A percentile compares a stretch with the other conserved stretches of the same genome.
Conservation (phyloP, 148 eudicot species). For the Chenopodium suecicum region DNA sequence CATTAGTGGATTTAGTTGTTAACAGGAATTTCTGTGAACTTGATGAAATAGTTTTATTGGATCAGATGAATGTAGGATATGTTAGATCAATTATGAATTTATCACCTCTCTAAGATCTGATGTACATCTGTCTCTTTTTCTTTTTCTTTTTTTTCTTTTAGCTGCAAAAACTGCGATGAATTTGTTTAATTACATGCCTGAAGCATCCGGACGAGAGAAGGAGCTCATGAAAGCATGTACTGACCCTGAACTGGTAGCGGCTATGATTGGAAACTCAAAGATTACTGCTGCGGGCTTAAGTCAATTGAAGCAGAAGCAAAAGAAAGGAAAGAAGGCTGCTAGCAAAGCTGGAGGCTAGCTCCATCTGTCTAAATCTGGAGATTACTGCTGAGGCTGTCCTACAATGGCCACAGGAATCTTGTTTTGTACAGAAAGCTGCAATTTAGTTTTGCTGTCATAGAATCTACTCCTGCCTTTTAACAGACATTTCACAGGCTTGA, state of each 20-base stretch:
- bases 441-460: background rate
- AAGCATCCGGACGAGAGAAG: slow-evolving; percentile 74
- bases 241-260: slow-evolving; percentile 92
- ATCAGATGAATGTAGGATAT: background rate
- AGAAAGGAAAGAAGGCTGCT: slow-evolving; percentile 75
- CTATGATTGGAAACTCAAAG: slow-evolving; percentile 82
- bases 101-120: background rate
- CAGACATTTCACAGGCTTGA: background rate
- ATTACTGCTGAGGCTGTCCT: background rate
- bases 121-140: background rate
- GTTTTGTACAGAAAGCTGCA: slow-evolving; percentile 6
- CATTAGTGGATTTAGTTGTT: background rate
- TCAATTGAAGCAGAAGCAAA: slow-evolving; percentile 93
- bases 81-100: background rate
- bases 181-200: slow-evolving; percentile 81
- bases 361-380: background rate
- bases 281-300: slow-evolving; percentile 81
- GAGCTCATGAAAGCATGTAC: slow-evolving; percentile 98
- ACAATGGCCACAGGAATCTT: background rate
- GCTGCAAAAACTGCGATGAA: slow-evolving; percentile 95
- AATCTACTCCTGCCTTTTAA: background rate
- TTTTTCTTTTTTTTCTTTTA: slow-evolving; percentile 27
- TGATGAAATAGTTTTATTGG: background rate
- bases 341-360: slow-evolving; percentile 35
- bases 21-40: background rate